Percentiles rank a stretch among this genome's conserved stretches.
These are phyloP conservation scores for Candida incommunis DNA, from an alignment of 805 yeast genomes.

Conservation along the genomic window DNA sequence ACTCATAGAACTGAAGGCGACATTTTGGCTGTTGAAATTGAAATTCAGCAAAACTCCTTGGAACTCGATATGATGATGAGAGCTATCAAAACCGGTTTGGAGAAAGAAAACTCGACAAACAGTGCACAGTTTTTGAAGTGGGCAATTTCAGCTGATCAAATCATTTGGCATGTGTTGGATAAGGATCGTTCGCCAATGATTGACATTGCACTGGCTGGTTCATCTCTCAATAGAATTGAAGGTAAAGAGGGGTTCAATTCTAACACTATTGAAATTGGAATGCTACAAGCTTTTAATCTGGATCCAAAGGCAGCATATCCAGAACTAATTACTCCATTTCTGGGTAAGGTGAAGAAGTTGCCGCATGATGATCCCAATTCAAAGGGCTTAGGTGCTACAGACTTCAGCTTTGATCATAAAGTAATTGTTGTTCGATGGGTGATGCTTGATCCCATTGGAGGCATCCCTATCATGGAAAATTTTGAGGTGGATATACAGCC, in stretches of 20 bases:
- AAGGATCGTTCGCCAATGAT: slow-evolving; percentile 48
- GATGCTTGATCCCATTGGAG: slow-evolving; percentile 79
- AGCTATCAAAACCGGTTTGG: slow-evolving; percentile 20
- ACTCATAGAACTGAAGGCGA: slow-evolving; percentile 9
- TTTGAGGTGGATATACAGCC: slow-evolving; percentile 53
- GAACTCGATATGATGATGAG: slow-evolving; percentile 22
- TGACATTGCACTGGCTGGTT: slow-evolving; percentile 51
- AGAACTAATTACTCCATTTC: slow-evolving; percentile 48
- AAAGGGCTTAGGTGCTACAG: slow-evolving; percentile 4
- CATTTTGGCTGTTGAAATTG: slow-evolving; percentile 17
- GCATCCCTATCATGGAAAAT: slow-evolving; percentile 63
- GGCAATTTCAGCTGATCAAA: slow-evolving; percentile 51
- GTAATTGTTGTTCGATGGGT: slow-evolving; percentile 47
- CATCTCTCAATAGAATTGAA: slow-evolving; percentile 47
- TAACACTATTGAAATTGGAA: slow-evolving; percentile 43
- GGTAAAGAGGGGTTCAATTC: slow-evolving; percentile 51
- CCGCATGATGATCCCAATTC: not conserved
- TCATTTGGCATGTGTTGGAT: slow-evolving; percentile 56
- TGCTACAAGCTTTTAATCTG: slow-evolving; percentile 58
- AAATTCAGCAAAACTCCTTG: slow-evolving; percentile 13
- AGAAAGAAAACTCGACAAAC: slow-evolving; percentile 18
- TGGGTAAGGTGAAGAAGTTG: slow-evolving; percentile 12
- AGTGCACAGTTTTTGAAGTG: slow-evolving; percentile 25
- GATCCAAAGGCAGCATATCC: slow-evolving; percentile 47
- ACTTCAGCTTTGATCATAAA: slow-evolving; percentile 8